Percentiles rank a stretch among this genome's conserved stretches.
phyloP scores from a whole-genome alignment of 495 filamentous ascomycete genomes.

The Daldinia caldariorum region DNA sequence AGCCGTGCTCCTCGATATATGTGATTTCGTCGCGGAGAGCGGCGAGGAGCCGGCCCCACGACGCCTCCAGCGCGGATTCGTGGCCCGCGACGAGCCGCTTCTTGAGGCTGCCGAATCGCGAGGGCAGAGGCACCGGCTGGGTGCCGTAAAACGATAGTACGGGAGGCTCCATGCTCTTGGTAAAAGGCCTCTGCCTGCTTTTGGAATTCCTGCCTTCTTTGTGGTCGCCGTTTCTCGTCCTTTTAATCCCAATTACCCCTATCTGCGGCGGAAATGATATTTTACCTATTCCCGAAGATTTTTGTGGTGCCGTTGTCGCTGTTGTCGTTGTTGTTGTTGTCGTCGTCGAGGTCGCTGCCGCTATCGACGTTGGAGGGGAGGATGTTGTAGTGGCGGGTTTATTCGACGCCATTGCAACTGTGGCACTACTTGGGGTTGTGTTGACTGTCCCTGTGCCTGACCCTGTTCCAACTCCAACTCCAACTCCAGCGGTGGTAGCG shows the following conservation, averaged over 20 bases:
- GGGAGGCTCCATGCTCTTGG: slow-evolving; percentile 73
- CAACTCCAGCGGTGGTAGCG: slow-evolving; percentile 19
- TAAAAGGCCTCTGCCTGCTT: slow-evolving; percentile 44
- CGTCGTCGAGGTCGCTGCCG: slow-evolving; percentile 18
- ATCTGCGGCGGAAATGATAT: slow-evolving; percentile 24
- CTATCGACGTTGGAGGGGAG: slow-evolving; percentile 26
- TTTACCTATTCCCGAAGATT: background rate
- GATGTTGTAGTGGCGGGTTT: slow-evolving; percentile 33
- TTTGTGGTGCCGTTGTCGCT: background rate
- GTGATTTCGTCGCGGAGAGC: slow-evolving; percentile 68
- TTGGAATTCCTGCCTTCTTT: slow-evolving; percentile 47
- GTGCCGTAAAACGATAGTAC: slow-evolving; percentile 78
- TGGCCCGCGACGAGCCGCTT: slow-evolving; percentile 69
- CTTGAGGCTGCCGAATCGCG: slow-evolving; percentile 83
- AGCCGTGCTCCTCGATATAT: slow-evolving; percentile 58
- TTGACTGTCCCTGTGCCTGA: slow-evolving; percentile 19
- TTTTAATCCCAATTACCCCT: slow-evolving; percentile 45
- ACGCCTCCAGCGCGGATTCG: slow-evolving; percentile 70
- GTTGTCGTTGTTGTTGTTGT: slow-evolving; percentile 20
- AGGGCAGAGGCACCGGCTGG: slow-evolving; percentile 75
- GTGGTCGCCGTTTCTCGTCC: slow-evolving; percentile 45
- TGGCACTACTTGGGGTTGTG: slow-evolving; percentile 3
- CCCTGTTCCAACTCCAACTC: background rate
- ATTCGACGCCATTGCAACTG: slow-evolving; percentile 30
- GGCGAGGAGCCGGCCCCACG: slow-evolving; percentile 76